phyloP scores from a whole-genome alignment of 768 basidiomycete genomes.

The Rubroboletus satanas region DNA sequence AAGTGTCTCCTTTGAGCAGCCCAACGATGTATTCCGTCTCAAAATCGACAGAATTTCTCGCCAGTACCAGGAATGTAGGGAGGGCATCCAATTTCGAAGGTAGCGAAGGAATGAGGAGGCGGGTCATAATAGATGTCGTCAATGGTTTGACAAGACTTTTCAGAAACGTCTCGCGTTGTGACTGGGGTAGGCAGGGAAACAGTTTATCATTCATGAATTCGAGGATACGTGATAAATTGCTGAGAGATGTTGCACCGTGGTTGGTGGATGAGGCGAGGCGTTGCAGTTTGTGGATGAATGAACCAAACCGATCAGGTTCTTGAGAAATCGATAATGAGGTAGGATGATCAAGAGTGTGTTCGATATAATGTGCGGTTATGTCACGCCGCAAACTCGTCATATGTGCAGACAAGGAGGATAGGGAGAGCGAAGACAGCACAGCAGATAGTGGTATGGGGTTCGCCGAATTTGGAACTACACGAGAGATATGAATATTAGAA shows the following conservation, averaged over 20 bases:
- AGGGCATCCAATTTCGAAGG: constrained; percentile 61
- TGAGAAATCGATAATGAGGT: constrained; percentile 38
- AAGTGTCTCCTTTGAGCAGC: constrained; percentile 45
- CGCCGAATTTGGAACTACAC: constrained; percentile 54
- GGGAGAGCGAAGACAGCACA: constrained; percentile 57
- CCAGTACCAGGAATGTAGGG: constrained; percentile 56
- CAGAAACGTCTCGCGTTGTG: constrained; percentile 46
- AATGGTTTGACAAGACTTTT: constrained; percentile 59
- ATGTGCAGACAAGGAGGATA: constrained; percentile 50
- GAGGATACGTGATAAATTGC: constrained; percentile 53
- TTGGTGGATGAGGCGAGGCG: constrained; percentile 41
- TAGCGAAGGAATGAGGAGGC: constrained; percentile 64
- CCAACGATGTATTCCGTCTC: constrained; percentile 54
- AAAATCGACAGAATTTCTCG: constrained; percentile 57
- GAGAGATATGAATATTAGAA: neutral
- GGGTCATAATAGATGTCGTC: constrained; percentile 56
- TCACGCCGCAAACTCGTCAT: constrained; percentile 65
- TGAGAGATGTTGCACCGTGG: constrained; percentile 40
- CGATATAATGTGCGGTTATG: constrained; percentile 55
- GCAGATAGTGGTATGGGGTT: constrained; percentile 48
- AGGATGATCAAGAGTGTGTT: constrained; percentile 53
- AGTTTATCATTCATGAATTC: constrained; percentile 60
- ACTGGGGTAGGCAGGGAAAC: constrained; percentile 50
- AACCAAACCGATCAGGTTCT: constrained; percentile 31
- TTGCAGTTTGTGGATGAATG: constrained; percentile 44